These are phyloP conservation scores for Colletotrichum spaethianum DNA, from an alignment of 2,329 filamentous ascomycete species.

Conservation along the genomic window DNA sequence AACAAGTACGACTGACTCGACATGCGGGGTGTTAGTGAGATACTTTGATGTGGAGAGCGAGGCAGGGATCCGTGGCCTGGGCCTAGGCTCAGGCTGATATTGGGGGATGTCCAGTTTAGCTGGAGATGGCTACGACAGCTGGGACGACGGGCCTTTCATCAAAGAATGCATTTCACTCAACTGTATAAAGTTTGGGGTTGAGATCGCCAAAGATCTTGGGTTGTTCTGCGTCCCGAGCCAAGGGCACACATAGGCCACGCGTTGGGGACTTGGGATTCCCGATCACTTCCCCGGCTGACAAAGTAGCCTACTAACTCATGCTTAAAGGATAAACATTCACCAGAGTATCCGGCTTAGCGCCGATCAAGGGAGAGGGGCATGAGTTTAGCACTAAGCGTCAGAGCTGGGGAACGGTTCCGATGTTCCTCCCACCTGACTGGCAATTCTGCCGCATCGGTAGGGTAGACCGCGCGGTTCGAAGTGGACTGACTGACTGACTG, in stretches of 20 bases:
- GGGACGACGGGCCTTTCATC: background rate
- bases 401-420: constrained; percentile 22
- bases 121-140: background rate
- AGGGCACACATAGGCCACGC: too few relatives aligned
- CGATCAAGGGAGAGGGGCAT: constrained; percentile 31
- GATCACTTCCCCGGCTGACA: background rate
- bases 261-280: background rate
- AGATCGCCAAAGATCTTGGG: background rate
- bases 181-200: background rate
- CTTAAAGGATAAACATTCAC: constrained; percentile 23
- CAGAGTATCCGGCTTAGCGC: constrained; percentile 27
- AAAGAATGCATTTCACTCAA: background rate
- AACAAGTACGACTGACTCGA: constrained; percentile 2
- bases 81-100: too few relatives aligned
- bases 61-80: too few relatives aligned
- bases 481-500: background rate
- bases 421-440: constrained; percentile 14
- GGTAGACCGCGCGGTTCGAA: background rate
- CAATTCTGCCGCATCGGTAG: constrained; percentile 13
- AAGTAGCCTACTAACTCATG: constrained; percentile 17
- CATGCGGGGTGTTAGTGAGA: constrained; percentile 32
- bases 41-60: background rate
- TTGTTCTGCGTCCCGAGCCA: background rate
- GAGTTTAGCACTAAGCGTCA: background rate
- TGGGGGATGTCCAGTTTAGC: background rate